Evolutionary conservation across 805 yeast species (phyloP), one percentile per base, ranked within the genome.

Genomic region (Metschnikowia hibisci): DNA sequence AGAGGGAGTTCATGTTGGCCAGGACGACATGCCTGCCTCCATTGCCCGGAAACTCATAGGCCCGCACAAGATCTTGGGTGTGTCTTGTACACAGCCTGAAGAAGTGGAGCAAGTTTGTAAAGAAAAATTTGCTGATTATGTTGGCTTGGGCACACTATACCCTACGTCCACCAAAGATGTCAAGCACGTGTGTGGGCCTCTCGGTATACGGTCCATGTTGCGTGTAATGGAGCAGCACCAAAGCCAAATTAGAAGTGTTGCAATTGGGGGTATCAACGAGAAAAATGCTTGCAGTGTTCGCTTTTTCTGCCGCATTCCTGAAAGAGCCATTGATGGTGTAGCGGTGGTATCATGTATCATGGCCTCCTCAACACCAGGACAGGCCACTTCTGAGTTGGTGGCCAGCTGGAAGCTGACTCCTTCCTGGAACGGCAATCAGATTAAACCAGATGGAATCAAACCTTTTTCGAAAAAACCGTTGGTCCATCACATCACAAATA

Each of bases 1-100:
- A 2, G 96, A 87, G 50, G 96, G 96, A 28, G 83, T 90, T 7
- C 97, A 89, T 66, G 87, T 89, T 15, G 97, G 97, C 0, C 96
- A 89, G 61, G 89, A 82, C 41, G 97, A 89, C 58, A 86, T 89
- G 87, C 74, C 76, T 9, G 79, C 79, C 1, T 54, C 54, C 1
- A 53, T 73, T 30, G 93, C 79, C 1, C 64, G 96, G 29, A 56
- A 67, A 53, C 56, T 87, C 26, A 62, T 88, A 10, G 96, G 96
- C 0, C 78, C 82, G 0, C 73, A 78, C 43, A 87, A 84, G 63
- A 81, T 89, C 45, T 59, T 89, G 35, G 97, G 97, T 0, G 81
- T 90, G 44, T 81, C 90, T 32, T 84, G 87, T 20, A 75, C 83
- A 6, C 70, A 73, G 26, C 71, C 71, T 0, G 71, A 69, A 4